Conservation (phyloP, 163 green algal species). For the Chlamydomonas reinhardtii region DNA sequence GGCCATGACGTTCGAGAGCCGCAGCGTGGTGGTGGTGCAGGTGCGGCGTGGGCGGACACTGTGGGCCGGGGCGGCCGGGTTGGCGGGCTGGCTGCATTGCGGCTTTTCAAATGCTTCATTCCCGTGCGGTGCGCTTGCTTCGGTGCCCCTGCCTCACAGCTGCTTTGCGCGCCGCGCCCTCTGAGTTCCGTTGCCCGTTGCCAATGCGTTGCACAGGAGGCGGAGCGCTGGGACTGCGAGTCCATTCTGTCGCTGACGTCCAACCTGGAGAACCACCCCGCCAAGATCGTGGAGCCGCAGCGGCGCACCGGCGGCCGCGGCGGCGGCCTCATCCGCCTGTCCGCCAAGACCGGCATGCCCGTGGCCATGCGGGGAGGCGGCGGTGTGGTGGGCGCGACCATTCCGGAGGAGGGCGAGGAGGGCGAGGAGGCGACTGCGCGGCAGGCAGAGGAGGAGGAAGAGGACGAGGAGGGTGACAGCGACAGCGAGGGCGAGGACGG, state of each 20-base stretch:
- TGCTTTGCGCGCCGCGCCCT: too few relatives aligned
- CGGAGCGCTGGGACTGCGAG: slow-evolving; percentile 87
- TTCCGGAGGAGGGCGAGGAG: slow-evolving; percentile 42
- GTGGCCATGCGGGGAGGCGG: slow-evolving; percentile 6
- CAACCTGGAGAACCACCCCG: slow-evolving; percentile 87
- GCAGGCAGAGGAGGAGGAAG: not conserved
- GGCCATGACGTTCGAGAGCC: not conserved
- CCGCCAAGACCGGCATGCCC: slow-evolving; percentile 75
- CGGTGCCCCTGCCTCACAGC: too few relatives aligned
- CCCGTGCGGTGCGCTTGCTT: too few relatives aligned
- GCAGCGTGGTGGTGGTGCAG: too few relatives aligned
- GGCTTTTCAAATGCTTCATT: too few relatives aligned
- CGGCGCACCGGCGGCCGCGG: slow-evolving; percentile 21
- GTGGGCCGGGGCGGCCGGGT: too few relatives aligned
- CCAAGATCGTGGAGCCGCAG: slow-evolving; percentile 70
- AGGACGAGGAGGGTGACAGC: not conserved
- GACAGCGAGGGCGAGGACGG: not conserved
- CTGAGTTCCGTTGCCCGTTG: too few relatives aligned
- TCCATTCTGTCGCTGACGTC: slow-evolving; percentile 79
- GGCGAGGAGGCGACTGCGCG: not conserved
- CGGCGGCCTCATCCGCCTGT: slow-evolving; percentile 67
- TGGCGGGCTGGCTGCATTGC: too few relatives aligned
- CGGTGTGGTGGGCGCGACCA: not conserved
- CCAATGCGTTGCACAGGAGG: slow-evolving; percentile 13
- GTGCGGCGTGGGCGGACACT: too few relatives aligned